Base-by-base conservation (phyloP, 768 basidiomycete species). In the Strobilomyces confusus region DNA sequence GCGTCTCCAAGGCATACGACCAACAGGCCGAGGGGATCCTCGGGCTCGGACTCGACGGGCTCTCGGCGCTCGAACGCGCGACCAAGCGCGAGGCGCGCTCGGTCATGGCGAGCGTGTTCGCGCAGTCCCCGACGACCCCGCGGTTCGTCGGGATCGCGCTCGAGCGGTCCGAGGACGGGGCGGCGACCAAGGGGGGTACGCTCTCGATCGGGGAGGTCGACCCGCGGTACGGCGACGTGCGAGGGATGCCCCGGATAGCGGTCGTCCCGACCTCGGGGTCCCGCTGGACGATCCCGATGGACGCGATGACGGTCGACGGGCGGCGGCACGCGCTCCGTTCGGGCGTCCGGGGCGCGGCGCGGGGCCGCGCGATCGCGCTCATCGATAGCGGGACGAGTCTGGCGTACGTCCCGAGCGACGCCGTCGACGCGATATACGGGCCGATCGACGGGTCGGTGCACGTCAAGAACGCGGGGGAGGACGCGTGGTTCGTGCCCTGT, bases 351-450 rank as follows among this genome's bases (percentile, higher is more conserved):
- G 67, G 64, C 3, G 64, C 71, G 5, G 68, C 73, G 8, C 52
- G 56, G 0, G 73, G 68, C 1, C 59, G 66, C 1, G 61, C 66
- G n/a, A 64, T 73, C 15, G 67, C 74, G 11, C 63, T 78, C 11
- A 60, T 78, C 37, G 77, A 78, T 41, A 79, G 75, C 5, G 77
- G 77, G 23, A 73, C 72, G 14, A 77, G 77, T 38, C 56, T 62
- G 23, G 70, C 71, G 17, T 65, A 72, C 3, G 57, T 78, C 43
- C 71, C 77, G 0, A 48, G 49, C 5, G 54, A 59, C 17, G 66
- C 74, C 1, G 62, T 70, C 30, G 63, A 75, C 52, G 71, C 65
- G 0, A 73, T 79, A 30, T 79, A 76, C 45, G 64, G 73, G 19
- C 49, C 55, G n/a, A 60, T 78, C 29, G 63, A 65, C 20, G 74